These are phyloP conservation scores for Chytridium lagenaria DNA, from an alignment of 371 early-diverging fungal species.

Conservation along the genomic window DNA sequence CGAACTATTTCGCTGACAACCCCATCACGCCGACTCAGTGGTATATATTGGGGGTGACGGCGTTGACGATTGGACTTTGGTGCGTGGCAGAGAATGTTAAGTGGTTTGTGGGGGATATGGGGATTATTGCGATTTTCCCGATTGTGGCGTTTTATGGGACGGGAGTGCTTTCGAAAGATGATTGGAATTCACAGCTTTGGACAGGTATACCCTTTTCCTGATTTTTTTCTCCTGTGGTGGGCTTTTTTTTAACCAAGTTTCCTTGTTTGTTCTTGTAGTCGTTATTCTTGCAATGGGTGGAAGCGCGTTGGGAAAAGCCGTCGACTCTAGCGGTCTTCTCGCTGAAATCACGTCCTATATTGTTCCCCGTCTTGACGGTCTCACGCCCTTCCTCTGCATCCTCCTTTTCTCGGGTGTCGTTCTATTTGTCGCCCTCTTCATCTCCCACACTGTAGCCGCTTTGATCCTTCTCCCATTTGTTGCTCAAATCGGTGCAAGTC, in stretches of 20 bases:
- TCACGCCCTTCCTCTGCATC: conserved; percentile 70
- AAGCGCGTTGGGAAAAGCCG: conserved; percentile 88
- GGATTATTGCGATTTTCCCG: conserved; percentile 91
- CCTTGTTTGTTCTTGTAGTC: conserved; percentile 51
- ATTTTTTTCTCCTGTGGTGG: neutral
- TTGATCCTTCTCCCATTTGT: conserved; percentile 84
- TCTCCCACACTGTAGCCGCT: conserved; percentile 94
- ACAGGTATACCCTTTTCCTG: conserved; percentile 28
- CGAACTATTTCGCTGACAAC: conserved; percentile 51
- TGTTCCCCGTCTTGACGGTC: conserved; percentile 64
- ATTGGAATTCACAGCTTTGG: conserved; percentile 78
- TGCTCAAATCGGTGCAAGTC: conserved; percentile 70
- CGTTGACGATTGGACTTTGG: conserved; percentile 83
- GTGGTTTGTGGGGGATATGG: conserved; percentile 85
- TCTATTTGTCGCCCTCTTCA: conserved; percentile 86
- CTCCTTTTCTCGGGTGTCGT: conserved; percentile 73
- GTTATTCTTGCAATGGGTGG: conserved; percentile 96
- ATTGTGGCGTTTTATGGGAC: conserved; percentile 89
- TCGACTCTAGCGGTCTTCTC: conserved; percentile 85
- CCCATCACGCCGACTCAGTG: conserved; percentile 66
- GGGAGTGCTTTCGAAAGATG: conserved; percentile 91
- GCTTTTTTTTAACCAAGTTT: neutral
- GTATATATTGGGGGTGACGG: conserved; percentile 67
- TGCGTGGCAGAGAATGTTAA: conserved; percentile 80
- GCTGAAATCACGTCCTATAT: conserved; percentile 76